These are phyloP conservation scores for Diospyros lotus DNA, from an alignment of 148 eudicot genomes.

Conservation along the genomic window DNA sequence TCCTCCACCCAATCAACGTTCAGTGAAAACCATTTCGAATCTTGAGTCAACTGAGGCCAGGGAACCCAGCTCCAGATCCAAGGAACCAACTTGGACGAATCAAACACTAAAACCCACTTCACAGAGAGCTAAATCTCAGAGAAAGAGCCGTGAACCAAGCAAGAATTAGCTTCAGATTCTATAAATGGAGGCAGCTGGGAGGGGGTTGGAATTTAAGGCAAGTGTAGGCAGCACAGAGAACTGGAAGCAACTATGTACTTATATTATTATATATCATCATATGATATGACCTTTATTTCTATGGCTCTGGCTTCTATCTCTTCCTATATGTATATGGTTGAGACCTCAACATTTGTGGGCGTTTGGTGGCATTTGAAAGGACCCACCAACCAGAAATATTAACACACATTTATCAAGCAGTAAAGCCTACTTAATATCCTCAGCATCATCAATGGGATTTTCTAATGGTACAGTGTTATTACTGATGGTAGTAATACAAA, in stretches of 20 bases:
- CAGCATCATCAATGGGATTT: no score
- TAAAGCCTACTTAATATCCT: no score
- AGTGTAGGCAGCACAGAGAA: background rate
- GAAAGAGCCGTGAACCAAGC: background rate
- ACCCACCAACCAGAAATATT: constrained; percentile 13
- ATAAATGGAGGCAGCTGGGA: background rate
- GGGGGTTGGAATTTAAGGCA: background rate
- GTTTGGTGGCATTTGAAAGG: constrained; percentile 9
- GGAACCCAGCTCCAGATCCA: constrained; percentile 14
- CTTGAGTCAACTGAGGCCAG: constrained; percentile 13
- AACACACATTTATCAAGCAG: no score
- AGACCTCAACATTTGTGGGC: background rate
- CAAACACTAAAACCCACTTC: constrained; percentile 1
- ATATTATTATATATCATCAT: background rate
- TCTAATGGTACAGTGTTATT: no score
- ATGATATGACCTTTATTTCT: background rate
- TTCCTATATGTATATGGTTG: background rate
- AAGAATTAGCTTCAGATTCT: background rate
- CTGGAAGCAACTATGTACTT: background rate
- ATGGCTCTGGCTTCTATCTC: background rate
- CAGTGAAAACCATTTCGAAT: constrained; percentile 21
- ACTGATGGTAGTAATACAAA: no score
- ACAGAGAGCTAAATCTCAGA: constrained; percentile 6
- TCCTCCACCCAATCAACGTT: background rate
- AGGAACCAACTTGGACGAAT: background rate